phyloP scores from a whole-genome alignment of 192 early-diverging fungal species.

The Coemansia javaensis region DNA sequence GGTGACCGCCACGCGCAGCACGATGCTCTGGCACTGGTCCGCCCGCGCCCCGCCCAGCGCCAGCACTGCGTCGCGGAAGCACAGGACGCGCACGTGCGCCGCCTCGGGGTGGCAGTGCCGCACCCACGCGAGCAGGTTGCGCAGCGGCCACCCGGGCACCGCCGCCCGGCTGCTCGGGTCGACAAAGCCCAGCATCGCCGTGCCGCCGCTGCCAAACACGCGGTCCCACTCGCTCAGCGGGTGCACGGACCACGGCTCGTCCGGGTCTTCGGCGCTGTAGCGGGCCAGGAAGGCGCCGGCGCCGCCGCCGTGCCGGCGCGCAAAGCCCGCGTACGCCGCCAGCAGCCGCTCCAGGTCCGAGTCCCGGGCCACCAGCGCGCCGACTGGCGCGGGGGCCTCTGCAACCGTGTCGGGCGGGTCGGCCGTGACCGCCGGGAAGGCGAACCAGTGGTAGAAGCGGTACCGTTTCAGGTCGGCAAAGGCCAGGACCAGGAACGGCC shows the following conservation, averaged over 20 bases:
- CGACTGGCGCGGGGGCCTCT: constrained; percentile 4
- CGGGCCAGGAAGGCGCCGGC: constrained; percentile 26
- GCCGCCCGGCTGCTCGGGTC: constrained; percentile 77
- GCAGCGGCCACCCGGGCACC: constrained; percentile 89
- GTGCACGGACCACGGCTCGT: constrained; percentile 6
- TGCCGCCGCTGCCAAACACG: constrained; percentile 2
- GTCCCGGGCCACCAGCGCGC: constrained; percentile 1
- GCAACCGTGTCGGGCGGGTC: constrained; percentile 52
- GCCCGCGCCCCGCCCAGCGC: not conserved
- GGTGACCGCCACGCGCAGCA: constrained; percentile 27
- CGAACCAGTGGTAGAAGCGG: constrained; percentile 93
- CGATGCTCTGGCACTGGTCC: constrained; percentile 28
- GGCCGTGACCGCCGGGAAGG: constrained; percentile 80
- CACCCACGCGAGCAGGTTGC: constrained; percentile 74
- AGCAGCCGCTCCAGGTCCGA: constrained; percentile 34
- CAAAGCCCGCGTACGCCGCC: constrained; percentile 15
- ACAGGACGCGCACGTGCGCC: constrained; percentile 15
- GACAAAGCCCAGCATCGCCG: constrained; percentile 65
- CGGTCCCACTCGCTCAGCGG: constrained; percentile 28
- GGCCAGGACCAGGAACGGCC: constrained; percentile 74
- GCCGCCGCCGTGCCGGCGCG: not conserved
- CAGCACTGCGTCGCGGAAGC: constrained; percentile 32
- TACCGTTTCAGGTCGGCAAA: constrained; percentile 97
- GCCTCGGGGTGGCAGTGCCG: constrained; percentile 17
- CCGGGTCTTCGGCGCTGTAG: not conserved